Evolutionary conservation across 2,329 filamentous ascomycete species (phyloP).

Genomic region (Botrytis hyacinthi): DNA sequence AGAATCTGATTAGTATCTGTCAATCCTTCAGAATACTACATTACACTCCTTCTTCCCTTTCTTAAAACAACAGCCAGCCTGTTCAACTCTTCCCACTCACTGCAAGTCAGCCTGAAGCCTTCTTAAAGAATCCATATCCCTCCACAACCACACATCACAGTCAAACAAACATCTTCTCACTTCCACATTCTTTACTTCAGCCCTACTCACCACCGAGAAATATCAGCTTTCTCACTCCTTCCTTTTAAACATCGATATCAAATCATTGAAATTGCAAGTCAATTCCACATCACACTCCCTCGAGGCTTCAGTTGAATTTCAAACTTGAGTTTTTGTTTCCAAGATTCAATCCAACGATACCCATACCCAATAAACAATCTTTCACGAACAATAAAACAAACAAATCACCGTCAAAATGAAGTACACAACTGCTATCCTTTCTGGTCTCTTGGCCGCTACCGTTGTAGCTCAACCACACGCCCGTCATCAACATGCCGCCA

Average conservation of each 20-base stretch:
- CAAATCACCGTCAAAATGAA: slow-evolving; percentile 38
- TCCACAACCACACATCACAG: neutral
- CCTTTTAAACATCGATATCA: slow-evolving; percentile 19
- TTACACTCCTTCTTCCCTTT: slow-evolving; percentile 12
- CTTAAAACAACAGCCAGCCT: slow-evolving; percentile 17
- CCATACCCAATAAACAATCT: neutral
- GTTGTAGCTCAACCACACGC: slow-evolving; percentile 38
- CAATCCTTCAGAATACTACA: slow-evolving; percentile 19
- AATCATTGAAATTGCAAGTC: slow-evolving; percentile 15
- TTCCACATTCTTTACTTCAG: slow-evolving; percentile 15
- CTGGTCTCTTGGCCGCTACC: slow-evolving; percentile 34
- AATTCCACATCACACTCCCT: slow-evolving; percentile 15
- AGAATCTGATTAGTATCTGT: neutral
- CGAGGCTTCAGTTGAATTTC: slow-evolving; percentile 1
- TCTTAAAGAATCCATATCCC: slow-evolving; percentile 2
- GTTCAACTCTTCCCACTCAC: neutral
- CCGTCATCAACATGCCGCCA: slow-evolving; percentile 39
- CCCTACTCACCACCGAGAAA: neutral
- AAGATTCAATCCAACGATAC: slow-evolving; percentile 11
- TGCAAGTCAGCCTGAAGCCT: slow-evolving; percentile 17
- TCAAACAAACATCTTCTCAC: neutral
- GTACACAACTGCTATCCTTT: slow-evolving; percentile 36
- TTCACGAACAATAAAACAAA: slow-evolving; percentile 8
- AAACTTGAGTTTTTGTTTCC: neutral
- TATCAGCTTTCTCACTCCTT: slow-evolving; percentile 20